These are phyloP conservation scores for Coniochaeta sp. DNA, from an alignment of 2,329 filamentous ascomycete genomes.

Conservation along the genomic window DNA sequence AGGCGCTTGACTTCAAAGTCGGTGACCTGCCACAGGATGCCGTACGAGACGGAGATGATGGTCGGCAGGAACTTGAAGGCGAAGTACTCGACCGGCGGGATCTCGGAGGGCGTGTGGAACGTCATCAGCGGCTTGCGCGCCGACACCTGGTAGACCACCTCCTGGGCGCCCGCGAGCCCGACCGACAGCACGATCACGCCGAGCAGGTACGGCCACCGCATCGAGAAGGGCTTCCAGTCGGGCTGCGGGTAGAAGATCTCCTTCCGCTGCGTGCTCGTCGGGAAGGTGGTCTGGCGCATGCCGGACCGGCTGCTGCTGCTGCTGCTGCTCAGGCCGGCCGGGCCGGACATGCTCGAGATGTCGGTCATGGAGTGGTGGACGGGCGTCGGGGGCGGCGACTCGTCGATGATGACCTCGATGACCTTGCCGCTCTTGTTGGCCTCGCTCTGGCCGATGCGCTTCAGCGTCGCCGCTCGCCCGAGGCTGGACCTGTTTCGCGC, in stretches of 20 bases:
- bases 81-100: constrained; percentile 48
- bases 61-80: constrained; percentile 58
- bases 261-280: constrained; percentile 28
- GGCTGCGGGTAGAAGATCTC: constrained; percentile 55
- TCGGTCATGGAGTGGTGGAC: constrained; percentile 32
- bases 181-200: constrained; percentile 47
- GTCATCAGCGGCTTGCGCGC: constrained; percentile 33
- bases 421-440: constrained; percentile 54
- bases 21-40: constrained; percentile 58
- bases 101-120: constrained; percentile 42
- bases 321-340: constrained; percentile 20
- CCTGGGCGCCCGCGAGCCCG: constrained; percentile 42
- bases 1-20: constrained; percentile 61
- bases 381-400: constrained; percentile 11
- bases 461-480: constrained; percentile 31
- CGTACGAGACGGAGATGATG: constrained; percentile 52
- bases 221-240: constrained; percentile 60
- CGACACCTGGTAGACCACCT: constrained; percentile 47
- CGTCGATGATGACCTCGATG: constrained; percentile 50
- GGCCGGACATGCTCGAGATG: constrained; percentile 43
- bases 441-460: constrained; percentile 45
- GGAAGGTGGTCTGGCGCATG: constrained; percentile 29
- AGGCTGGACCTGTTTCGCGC: constrained; percentile 8
- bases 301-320: constrained; percentile 15
- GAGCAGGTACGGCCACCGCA: constrained; percentile 54